Conservation (phyloP, 2,329 filamentous ascomycete genomes). For the Claviceps fusiformis region DNA sequence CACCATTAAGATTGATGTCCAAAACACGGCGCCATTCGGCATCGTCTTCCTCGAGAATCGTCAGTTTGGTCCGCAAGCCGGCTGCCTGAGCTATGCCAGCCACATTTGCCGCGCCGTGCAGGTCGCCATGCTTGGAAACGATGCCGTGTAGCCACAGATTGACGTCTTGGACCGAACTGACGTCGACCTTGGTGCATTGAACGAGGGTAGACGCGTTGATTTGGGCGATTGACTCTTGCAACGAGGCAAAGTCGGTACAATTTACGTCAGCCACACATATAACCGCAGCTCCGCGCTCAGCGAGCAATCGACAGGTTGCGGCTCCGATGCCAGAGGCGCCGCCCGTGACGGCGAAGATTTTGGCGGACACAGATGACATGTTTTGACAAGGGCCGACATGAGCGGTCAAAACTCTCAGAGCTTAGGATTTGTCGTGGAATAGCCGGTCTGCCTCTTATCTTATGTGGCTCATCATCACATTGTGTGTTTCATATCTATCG, state of each 20-base stretch:
- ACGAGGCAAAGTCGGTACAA: background rate
- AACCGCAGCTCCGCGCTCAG: background rate
- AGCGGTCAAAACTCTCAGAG: background rate
- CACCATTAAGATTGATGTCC: background rate
- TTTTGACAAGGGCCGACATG: background rate
- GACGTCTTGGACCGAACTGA: background rate
- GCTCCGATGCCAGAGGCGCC: conserved; percentile 2
- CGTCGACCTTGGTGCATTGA: background rate
- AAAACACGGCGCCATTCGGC: conserved; percentile 1
- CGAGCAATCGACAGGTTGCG: conserved; percentile 2
- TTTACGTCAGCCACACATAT: background rate
- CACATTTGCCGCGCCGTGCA: conserved; percentile 1
- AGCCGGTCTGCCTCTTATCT: too few species aligned
- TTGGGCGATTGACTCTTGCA: background rate
- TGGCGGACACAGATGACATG: background rate
- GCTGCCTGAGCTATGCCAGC: conserved; percentile 1
- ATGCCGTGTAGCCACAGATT: background rate
- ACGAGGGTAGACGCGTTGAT: background rate
- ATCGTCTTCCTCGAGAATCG: background rate
- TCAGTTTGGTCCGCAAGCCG: background rate
- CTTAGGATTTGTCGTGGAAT: too few species aligned
- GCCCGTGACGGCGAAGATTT: background rate
- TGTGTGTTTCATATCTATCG: too few species aligned
- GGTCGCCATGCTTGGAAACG: background rate
- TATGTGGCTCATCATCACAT: too few species aligned